Evolutionary conservation across 192 early-diverging fungal species (phyloP), one percentile per base, ranked within the genome.

Genomic region (Coemansia sp.): DNA sequence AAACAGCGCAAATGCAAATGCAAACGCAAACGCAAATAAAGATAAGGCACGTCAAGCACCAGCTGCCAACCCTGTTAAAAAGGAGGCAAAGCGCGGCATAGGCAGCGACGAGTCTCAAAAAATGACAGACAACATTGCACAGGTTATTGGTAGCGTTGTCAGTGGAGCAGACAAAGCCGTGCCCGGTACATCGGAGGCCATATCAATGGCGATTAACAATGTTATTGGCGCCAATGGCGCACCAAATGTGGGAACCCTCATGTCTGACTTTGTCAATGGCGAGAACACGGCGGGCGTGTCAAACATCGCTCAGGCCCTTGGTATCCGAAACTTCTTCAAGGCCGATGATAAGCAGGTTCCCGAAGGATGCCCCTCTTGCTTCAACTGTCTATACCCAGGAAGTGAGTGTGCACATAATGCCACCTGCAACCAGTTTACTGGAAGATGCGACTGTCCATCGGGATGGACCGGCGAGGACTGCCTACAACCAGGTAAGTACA

Each of bases 381-480:
- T 93, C 67, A 90, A 93, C 71, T 93, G 91, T 67, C 76, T 87
- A 24, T 72, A 91, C 27, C 83, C 84, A 13, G 79, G 78, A 2
- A 91, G 85, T 32, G 72, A 74, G 4, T 93, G 91, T 55, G 69
- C 80, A 0, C 85, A 93, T 59, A 87, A 82, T 58, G 83, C 83
- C 18, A 82, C 80, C 13, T 91, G 89, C 60, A 87, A 83, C 27
- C 62, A 83, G 36, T 86, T 81, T 38, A 81, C 85, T 15, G 89
- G 89, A 11, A 83, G 85, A 23, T 90, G 89, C 58, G 53, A 64
- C 43, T 93, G 89, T 50, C 85, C 86, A 0, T 59, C 81, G 9
- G 90, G 91, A 5, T 94, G 88, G 71, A 90, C 83, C 9, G 87
- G 88, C 13, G 82, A 85, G 36, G 84, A 90, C 39, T 93, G 91